Evolutionary conservation across 441 rosid genomes (phyloP).

Genomic region (Flueggea neowawraea): DNA sequence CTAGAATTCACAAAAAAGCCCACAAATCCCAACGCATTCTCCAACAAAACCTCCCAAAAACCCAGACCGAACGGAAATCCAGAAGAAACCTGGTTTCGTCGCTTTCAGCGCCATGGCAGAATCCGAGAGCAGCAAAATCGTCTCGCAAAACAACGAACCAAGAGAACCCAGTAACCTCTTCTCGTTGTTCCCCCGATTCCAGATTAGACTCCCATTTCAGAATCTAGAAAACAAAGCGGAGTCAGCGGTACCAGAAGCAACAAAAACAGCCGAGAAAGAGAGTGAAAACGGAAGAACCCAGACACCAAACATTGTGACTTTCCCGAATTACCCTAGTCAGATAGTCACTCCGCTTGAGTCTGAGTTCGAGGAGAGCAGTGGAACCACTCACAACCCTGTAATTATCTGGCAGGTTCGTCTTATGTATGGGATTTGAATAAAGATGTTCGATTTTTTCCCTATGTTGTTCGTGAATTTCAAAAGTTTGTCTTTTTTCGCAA

Average conservation of each 20-base stretch:
- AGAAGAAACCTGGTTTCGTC: not conserved
- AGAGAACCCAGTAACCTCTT: conserved; percentile 18
- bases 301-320: conserved; percentile 30
- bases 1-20: too few relatives aligned
- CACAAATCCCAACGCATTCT: too few relatives aligned
- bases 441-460: not conserved
- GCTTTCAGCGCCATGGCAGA: conserved; percentile 13
- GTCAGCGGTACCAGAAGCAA: conserved; percentile 13
- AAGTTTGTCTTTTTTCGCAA: not conserved
- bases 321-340: conserved; percentile 31
- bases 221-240: conserved; percentile 16
- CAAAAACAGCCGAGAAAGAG: not conserved
- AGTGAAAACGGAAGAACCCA: not conserved
- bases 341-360: conserved; percentile 34
- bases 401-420: conserved; percentile 82
- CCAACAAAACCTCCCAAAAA: not conserved
- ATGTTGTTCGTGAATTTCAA: not conserved
- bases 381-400: conserved; percentile 69
- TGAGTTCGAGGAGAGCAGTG: conserved; percentile 50
- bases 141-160: conserved; percentile 3
- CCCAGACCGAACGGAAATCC: not conserved
- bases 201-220: conserved; percentile 38
- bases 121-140: conserved; percentile 16
- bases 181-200: conserved; percentile 31
- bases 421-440: too few relatives aligned